phyloP scores from a whole-genome alignment of 1,284 basidiomycete species.

The Ustilago sp. region DNA sequence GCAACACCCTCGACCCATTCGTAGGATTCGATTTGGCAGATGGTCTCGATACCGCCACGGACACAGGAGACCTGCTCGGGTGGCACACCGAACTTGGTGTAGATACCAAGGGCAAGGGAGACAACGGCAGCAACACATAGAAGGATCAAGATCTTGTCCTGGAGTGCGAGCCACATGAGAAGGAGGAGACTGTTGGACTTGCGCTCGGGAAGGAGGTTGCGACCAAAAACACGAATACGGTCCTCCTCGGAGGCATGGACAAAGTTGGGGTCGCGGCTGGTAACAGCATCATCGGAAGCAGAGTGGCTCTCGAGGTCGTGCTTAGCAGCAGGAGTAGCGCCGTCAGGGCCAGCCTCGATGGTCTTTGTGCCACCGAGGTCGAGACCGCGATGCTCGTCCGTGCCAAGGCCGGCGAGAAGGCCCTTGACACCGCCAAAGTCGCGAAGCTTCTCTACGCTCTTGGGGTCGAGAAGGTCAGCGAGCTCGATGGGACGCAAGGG shows the following conservation, averaged over 20 bases:
- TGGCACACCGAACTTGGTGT: conserved; percentile 82
- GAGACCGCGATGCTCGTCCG: conserved; percentile 72
- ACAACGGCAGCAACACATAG: conserved; percentile 90
- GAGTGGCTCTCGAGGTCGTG: conserved; percentile 35
- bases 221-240: conserved; percentile 76
- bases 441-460: conserved; percentile 77
- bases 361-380: conserved; percentile 49
- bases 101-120: conserved; percentile 92
- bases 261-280: conserved; percentile 33
- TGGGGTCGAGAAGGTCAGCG: conserved; percentile 89
- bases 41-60: conserved; percentile 62
- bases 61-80: conserved; percentile 73
- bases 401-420: conserved; percentile 81
- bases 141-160: conserved; percentile 93
- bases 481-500: conserved; percentile 77
- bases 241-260: conserved; percentile 52
- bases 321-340: not conserved
- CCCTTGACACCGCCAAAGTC: conserved; percentile 80
- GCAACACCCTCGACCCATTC: conserved; percentile 99
- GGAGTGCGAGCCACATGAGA: conserved; percentile 93
- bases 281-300: conserved; percentile 8
- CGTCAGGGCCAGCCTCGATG: conserved; percentile 21
- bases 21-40: conserved; percentile 66
- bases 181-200: conserved; percentile 82
- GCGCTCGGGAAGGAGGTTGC: conserved; percentile 83